phyloP scores from a whole-genome alignment of 2,329 filamentous ascomycete genomes.

The Arthrobotrys conoides region DNA sequence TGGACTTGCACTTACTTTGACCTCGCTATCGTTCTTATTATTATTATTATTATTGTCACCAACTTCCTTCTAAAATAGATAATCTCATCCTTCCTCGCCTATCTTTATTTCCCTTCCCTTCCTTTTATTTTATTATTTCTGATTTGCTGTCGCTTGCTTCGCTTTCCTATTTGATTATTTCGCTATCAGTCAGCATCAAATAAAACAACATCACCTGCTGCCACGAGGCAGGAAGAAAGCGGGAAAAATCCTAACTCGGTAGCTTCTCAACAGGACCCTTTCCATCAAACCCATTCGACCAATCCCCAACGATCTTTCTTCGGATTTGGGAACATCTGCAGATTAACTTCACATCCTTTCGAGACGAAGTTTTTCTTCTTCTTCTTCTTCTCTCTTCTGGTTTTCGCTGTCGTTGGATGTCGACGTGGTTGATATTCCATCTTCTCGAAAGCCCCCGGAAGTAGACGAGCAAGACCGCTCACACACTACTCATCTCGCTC shows the following conservation, averaged over 20 bases:
- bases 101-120: background rate
- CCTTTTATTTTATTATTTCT: constrained; percentile 33
- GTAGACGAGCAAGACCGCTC: constrained; percentile 17
- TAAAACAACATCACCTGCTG: constrained; percentile 25
- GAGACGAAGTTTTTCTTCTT: no score
- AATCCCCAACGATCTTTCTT: constrained; percentile 10
- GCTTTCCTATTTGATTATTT: constrained; percentile 19
- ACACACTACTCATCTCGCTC: constrained; percentile 18
- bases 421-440: constrained; percentile 18
- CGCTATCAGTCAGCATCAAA: constrained; percentile 29
- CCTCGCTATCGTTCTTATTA: constrained; percentile 1
- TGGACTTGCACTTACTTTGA: background rate
- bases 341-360: background rate
- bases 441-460: constrained; percentile 17
- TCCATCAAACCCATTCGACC: background rate
- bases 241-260: constrained; percentile 31
- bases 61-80: background rate
- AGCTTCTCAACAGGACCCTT: constrained; percentile 23
- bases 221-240: constrained; percentile 31
- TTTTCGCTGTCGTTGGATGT: constrained; percentile 36
- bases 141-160: constrained; percentile 18
- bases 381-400: background rate
- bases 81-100: constrained; percentile 2
- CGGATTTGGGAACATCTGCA: background rate
- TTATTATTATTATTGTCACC: background rate